Conservation (phyloP, 305 asterid species). For the Fraxinus greggii region DNA sequence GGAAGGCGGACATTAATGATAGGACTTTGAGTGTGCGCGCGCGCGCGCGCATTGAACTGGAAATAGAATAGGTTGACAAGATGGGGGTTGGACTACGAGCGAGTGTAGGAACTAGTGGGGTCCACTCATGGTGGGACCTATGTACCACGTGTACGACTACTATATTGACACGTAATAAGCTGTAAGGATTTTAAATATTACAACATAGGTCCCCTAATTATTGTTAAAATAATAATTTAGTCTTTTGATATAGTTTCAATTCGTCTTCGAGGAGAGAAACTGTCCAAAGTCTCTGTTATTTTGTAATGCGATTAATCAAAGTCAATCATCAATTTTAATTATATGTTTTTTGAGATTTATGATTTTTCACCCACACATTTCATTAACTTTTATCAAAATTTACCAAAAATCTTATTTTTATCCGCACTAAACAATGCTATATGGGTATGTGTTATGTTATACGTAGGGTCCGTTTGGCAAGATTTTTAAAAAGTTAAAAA, state of each 20-base stretch:
- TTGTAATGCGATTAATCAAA: background rate
- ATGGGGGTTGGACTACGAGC: slow-evolving; percentile 2
- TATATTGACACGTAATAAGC: slow-evolving; percentile 14
- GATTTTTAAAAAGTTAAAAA: no score
- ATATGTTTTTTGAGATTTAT: background rate
- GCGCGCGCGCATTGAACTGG: slow-evolving; percentile 41
- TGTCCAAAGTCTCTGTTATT: background rate
- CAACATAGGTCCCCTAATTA: background rate
- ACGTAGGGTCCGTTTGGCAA: background rate
- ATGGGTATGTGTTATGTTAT: background rate
- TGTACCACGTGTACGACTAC: slow-evolving; percentile 16
- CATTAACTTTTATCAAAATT: background rate
- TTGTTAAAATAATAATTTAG: background rate
- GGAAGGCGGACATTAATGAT: slow-evolving; percentile 48
- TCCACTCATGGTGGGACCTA: background rate
- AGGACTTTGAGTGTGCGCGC: slow-evolving; percentile 22
- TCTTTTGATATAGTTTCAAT: background rate
- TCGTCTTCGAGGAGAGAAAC: background rate
- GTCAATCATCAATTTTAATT: no score
- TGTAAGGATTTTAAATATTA: background rate
- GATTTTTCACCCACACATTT: background rate
- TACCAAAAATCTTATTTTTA: no score
- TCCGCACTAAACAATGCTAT: background rate
- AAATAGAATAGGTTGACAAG: slow-evolving; percentile 25
- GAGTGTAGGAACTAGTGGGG: slow-evolving; percentile 16